phyloP scores from a whole-genome alignment of 495 filamentous ascomycete genomes.

The Articulospora tetracladia region DNA sequence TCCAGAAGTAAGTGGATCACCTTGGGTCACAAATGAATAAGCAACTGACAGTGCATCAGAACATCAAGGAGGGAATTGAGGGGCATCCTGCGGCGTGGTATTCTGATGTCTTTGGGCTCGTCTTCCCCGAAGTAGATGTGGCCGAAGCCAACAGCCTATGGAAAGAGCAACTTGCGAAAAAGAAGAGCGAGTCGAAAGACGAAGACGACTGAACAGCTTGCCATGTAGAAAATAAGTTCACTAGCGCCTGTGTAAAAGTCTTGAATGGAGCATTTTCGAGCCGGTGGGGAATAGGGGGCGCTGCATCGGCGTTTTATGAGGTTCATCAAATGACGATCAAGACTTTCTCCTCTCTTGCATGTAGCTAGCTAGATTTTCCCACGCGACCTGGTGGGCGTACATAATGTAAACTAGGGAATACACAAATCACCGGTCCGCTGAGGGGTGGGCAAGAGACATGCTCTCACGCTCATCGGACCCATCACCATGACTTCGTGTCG shows the following conservation, averaged over 20 bases:
- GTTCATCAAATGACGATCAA: conserved; percentile 12
- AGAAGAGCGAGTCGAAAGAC: conserved; percentile 40
- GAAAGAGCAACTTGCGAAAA: conserved; percentile 65
- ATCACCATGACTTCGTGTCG: background rate
- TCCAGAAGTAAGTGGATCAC: conserved; percentile 69
- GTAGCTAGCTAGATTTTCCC: conserved; percentile 10
- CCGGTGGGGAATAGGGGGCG: background rate
- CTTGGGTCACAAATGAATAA: conserved; percentile 1
- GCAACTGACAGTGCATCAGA: conserved; percentile 49
- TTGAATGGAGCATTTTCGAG: conserved; percentile 11
- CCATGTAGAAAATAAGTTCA: conserved; percentile 17
- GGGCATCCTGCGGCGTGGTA: conserved; percentile 92
- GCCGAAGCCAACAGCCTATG: conserved; percentile 67
- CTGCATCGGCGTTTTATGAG: conserved; percentile 12
- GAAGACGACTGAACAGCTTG: conserved; percentile 30
- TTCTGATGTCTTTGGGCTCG: conserved; percentile 83
- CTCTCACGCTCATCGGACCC: background rate
- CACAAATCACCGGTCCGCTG: background rate
- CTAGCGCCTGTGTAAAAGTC: conserved; percentile 1
- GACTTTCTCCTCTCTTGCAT: conserved; percentile 17
- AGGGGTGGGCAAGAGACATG: conserved; percentile 1
- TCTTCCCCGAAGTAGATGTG: conserved; percentile 79
- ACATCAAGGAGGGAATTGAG: conserved; percentile 93
- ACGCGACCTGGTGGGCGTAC: conserved; percentile 3
- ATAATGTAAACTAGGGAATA: conserved; percentile 19